phyloP scores from a whole-genome alignment of 2,329 filamentous ascomycete genomes.

The Colletotrichum camelliae region DNA sequence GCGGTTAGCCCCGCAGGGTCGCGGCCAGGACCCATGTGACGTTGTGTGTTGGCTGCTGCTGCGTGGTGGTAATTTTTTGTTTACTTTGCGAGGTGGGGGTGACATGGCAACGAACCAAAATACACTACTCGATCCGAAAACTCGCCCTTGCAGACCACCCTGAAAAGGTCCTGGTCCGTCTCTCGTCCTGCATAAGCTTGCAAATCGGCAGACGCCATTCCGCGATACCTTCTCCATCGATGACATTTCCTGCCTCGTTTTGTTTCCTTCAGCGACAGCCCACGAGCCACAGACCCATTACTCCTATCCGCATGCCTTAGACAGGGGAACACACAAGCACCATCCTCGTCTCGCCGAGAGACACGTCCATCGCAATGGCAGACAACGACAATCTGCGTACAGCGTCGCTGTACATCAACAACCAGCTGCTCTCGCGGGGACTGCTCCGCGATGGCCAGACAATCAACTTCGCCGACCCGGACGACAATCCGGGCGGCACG shows the following conservation, averaged over 20 bases:
- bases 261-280: not conserved
- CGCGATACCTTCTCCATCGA: not conserved
- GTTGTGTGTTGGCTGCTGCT: slow-evolving; percentile 16
- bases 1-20: slow-evolving; percentile 9
- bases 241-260: not conserved
- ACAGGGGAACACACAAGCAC: not conserved
- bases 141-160: slow-evolving; percentile 12
- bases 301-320: slow-evolving; percentile 4
- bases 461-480: slow-evolving; percentile 83
- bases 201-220: not conserved
- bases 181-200: slow-evolving; percentile 14
- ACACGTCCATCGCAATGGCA: slow-evolving; percentile 45
- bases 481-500: slow-evolving; percentile 64
- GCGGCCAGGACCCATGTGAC: slow-evolving; percentile 2
- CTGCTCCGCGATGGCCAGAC: slow-evolving; percentile 70
- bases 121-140: slow-evolving; percentile 4
- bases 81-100: slow-evolving; percentile 24
- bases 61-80: slow-evolving; percentile 10
- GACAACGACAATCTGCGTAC: slow-evolving; percentile 68
- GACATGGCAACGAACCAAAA: slow-evolving; percentile 24
- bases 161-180: slow-evolving; percentile 19
- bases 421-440: slow-evolving; percentile 70
- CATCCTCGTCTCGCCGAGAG: not conserved
- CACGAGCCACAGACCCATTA: not conserved
- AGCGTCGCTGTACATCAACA: slow-evolving; percentile 76